Evolutionary conservation across 345 rosid genomes (phyloP).

Genomic region (Citrus maxima): DNA sequence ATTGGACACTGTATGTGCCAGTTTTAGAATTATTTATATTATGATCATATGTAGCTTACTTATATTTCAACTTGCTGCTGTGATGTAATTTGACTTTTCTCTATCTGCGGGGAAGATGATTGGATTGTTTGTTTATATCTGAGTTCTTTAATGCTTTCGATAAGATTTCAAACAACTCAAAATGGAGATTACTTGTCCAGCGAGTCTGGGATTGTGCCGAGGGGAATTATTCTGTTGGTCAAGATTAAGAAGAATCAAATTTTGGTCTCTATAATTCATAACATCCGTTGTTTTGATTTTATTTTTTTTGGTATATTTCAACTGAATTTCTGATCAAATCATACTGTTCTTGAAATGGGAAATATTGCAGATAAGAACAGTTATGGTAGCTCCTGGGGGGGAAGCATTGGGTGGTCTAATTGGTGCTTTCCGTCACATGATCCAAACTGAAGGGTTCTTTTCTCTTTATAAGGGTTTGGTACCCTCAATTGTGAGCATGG

Average conservation of each 20-base stretch:
- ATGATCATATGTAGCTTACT: background rate
- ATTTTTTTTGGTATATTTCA: background rate
- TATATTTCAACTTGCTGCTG: background rate
- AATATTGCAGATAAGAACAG: conserved; percentile 63
- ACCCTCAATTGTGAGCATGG: conserved; percentile 82
- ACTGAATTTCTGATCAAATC: background rate
- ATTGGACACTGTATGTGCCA: conserved; percentile 78
- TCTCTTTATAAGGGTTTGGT: conserved; percentile 89
- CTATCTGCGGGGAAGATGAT: too few relatives aligned
- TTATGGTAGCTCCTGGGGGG: conserved; percentile 91
- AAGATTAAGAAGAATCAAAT: background rate
- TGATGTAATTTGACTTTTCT: background rate
- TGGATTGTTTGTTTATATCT: background rate
- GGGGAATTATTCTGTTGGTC: background rate
- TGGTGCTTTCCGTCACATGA: conserved; percentile 76
- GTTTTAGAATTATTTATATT: background rate
- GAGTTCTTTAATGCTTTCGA: background rate
- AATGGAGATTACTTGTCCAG: background rate
- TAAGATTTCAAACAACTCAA: background rate
- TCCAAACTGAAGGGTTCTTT: conserved; percentile 77
- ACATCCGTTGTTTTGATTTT: background rate
- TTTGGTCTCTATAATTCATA: background rate
- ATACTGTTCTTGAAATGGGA: background rate
- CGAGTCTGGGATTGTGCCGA: background rate
- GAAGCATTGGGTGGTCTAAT: conserved; percentile 81